Base-by-base conservation (phyloP, 805 yeast species). In the Barnettozyma wickerhamii region DNA sequence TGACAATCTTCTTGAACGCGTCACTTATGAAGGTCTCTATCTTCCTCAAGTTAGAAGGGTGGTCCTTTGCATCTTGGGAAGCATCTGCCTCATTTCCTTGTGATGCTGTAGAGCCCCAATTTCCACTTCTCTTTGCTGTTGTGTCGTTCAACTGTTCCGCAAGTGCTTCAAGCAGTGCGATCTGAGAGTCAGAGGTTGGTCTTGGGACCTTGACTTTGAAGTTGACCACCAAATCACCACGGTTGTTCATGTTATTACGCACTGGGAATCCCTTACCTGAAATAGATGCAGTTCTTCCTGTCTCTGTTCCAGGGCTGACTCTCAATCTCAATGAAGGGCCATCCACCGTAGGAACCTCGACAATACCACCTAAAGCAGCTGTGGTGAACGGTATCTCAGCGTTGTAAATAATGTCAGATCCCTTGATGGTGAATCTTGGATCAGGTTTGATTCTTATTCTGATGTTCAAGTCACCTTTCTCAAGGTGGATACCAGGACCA, bases 311-410 rank as follows among this genome's bases (percentile, higher is more conserved):
- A 0, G 85, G 66, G 38, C 95, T 81, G 10, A 93, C 81, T 62
- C 79, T 86, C 41, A 93, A 64, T 60, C 88, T 84, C 38, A 95
- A 68, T 27, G 73, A 73, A 30, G 75, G 75, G 5, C 95, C 97
- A 48, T 80, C 87, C 20, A 93, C 75, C 0, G 99, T 91, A 26
- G 98, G 98, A n/a, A 93, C 77, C 36, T 83, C 78, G 18, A 93
- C 74, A 33, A 77, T 79, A 29, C 99, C 99, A 46, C 99, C 99
- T 33, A 93, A 69, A 0, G 96, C 89, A 1, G 99, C 99, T 0
- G 99, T 93, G 1, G 99, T 93, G 79, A 88, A 84, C 35, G 93
- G 84, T 38, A 93, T 79, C 33, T 79, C 77, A 35, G 81, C 77
- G 20, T 72, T 69, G 55, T 78, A 75, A 42, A 84, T 60, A 43